Base-by-base conservation (phyloP, 2,329 filamentous ascomycete species). In the Xylaria polymorpha region DNA sequence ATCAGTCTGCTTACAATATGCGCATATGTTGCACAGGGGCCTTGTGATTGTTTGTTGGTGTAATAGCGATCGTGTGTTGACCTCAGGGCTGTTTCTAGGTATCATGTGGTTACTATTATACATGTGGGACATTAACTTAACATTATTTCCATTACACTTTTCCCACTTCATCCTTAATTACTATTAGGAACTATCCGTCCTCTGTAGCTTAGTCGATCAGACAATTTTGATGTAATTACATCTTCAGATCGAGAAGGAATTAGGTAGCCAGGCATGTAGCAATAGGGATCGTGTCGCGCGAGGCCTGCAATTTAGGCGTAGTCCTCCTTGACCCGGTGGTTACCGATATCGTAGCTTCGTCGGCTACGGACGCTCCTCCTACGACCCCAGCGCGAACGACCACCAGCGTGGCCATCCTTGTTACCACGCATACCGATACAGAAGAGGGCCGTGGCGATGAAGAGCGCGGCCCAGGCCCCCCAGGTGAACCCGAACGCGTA, bases 401-500 rank as follows among this genome's bases (percentile, higher is more conserved):
- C 78, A 72, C 81, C 77, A 72, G 81, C 77, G 72, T 71, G 76
- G 59, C 59, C 39, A 20, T 79, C 78, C 71, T 84, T 84, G 68
- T 84, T 83, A 61, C 84, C 81, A 46, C 87, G 83, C 35, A 88
- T 86, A 61, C 89, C 89, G 39, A 90, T 64, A 79, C 87, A 91
- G 83, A 94, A 93, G 67, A 94, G 81, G 37, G 93, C 73, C 4
- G 86, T 87, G 18, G 91, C 86, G 72, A 94, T 79, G 73, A 93
- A 81, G 74, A 93, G 87, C 63, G 86, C 86, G 10, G 87, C 87
- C 80, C 90, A 89, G 1, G 91, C 87, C 18, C 86, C 90, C 93
- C 93, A 96, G 71, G 89, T 90, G 82, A 94, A 95, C 53, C 87
- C 93, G 76, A 93, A 93, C 22, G 89, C 91, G 76, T 91, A 92